phyloP scores from a whole-genome alignment of 331 rosid genomes.

The Spiraea crenata region DNA sequence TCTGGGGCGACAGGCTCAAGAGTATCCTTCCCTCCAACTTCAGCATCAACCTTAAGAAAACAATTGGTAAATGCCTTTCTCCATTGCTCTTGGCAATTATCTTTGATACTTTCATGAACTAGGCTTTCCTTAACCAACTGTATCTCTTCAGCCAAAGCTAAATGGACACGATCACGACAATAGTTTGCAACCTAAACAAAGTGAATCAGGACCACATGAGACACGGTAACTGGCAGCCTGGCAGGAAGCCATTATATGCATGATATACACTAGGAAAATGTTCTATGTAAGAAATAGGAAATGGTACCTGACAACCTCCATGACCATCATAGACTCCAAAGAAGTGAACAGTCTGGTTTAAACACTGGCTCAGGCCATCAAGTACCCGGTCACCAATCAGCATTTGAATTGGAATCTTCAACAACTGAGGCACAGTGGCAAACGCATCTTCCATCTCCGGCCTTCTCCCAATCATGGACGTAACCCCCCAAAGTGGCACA shows the following conservation, averaged over 20 bases:
- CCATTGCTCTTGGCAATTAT: slow-evolving; percentile 72
- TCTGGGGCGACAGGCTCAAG: slow-evolving; percentile 75
- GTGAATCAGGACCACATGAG: slow-evolving; percentile 20
- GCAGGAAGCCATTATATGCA: slow-evolving; percentile 1
- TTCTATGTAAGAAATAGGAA: neutral
- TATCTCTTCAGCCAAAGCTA: slow-evolving; percentile 82
- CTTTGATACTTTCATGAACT: slow-evolving; percentile 32
- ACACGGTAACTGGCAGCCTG: neutral
- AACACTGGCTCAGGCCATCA: slow-evolving; percentile 55
- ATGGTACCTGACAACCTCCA: slow-evolving; percentile 82
- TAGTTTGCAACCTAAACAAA: slow-evolving; percentile 70
- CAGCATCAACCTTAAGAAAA: slow-evolving; percentile 74
- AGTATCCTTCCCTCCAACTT: slow-evolving; percentile 64
- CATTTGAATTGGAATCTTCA: slow-evolving; percentile 79
- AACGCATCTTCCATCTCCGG: slow-evolving; percentile 94
- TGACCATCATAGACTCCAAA: slow-evolving; percentile 95
- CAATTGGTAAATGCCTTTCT: slow-evolving; percentile 58
- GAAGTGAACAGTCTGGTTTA: slow-evolving; percentile 63
- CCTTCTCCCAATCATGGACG: slow-evolving; percentile 72
- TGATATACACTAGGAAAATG: slow-evolving; percentile 2
- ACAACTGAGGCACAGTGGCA: slow-evolving; percentile 53
- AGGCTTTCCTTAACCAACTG: slow-evolving; percentile 52
- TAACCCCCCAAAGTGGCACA: slow-evolving; percentile 78
- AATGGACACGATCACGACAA: slow-evolving; percentile 73
- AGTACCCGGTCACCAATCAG: slow-evolving; percentile 56